These are phyloP conservation scores for Rhynchospora breviuscula DNA, from an alignment of 176 grass and related monocot species.

Conservation along the genomic window DNA sequence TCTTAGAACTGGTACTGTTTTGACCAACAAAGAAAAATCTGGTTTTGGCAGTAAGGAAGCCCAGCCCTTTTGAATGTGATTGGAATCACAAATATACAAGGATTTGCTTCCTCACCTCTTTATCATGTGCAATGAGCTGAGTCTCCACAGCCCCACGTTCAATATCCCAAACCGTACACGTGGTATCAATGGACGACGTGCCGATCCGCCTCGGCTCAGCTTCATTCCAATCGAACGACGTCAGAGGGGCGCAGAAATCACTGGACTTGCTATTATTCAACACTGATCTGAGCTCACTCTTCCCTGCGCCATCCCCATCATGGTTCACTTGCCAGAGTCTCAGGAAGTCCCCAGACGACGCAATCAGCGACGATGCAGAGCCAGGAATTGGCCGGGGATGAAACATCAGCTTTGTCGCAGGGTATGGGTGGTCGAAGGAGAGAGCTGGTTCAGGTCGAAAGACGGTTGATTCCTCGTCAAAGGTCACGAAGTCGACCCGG, in stretches of 20 bases:
- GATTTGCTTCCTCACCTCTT: constrained; percentile 49
- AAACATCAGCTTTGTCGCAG: constrained; percentile 93
- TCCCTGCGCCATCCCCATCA: constrained; percentile 37
- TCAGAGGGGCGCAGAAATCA: constrained; percentile 84
- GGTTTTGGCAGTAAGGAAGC: neutral
- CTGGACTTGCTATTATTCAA: constrained; percentile 84
- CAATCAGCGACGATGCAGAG: constrained; percentile 43
- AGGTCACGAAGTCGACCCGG: constrained; percentile 69
- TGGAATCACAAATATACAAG: neutral
- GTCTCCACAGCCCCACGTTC: constrained; percentile 89
- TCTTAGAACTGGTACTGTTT: neutral
- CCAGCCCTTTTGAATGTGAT: neutral
- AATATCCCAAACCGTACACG: constrained; percentile 96
- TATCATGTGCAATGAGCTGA: constrained; percentile 99
- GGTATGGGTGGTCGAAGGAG: constrained; percentile 90
- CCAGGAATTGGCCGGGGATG: constrained; percentile 37
- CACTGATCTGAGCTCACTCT: constrained; percentile 55
- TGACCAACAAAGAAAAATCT: neutral
- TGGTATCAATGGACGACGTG: constrained; percentile 95
- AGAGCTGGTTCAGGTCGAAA: constrained; percentile 65
- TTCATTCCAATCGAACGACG: constrained; percentile 97
- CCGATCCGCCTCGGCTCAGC: constrained; percentile 64
- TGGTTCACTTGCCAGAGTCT: constrained; percentile 54
- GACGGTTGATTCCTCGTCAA: constrained; percentile 56
- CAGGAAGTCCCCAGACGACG: constrained; percentile 72